Base-by-base conservation (phyloP, 371 early-diverging fungal species). In the Phascolomyces articulosus region DNA sequence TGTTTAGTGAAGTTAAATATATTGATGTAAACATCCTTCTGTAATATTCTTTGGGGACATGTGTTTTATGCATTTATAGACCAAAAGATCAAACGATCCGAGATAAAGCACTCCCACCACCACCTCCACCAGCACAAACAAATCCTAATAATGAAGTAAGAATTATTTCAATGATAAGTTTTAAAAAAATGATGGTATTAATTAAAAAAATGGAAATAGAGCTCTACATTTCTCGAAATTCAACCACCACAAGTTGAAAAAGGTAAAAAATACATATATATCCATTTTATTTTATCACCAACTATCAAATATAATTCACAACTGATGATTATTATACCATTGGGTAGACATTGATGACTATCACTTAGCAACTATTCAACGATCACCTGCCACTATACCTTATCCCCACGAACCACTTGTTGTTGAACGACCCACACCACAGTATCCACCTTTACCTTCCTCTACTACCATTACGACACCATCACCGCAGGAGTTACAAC, bases 31-130 rank as follows among this genome's bases (percentile, higher is more conserved):
- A n/a, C n/a, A n/a, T n/a, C n/a, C n/a, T n/a, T n/a, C n/a, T n/a
- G n/a, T n/a, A n/a, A n/a, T n/a, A n/a, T n/a, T n/a, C n/a, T n/a
- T n/a, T n/a, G n/a, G n/a, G n/a, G n/a, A n/a, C n/a, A n/a, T n/a
- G n/a, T n/a, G n/a, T n/a, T n/a, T n/a, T n/a, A 41, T n/a, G 11
- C 57, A 27, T 58, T 26, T 24, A 9, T 58, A 58, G 40, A 21
- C 20, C 51, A 51, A 24, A 0, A 20, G 51, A 51, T 44, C 44
- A 6, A 13, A 23, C 10, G 13, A 2, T 40, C 15, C 41, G 40
- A 28, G 58, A 58, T 21, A 58, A 58, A 40, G 58, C 58, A 26
- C 40, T 58, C 4, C 58, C 58, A 13, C 40, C 58, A 20, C 40
- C 40, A 16, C 58, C 58, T n/a, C 40, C 58, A 4, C 11, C 4